Evolutionary conservation across 148 eudicot genomes (phyloP), one percentile per base, ranked within the genome.

Genomic region (Cornus suecica): DNA sequence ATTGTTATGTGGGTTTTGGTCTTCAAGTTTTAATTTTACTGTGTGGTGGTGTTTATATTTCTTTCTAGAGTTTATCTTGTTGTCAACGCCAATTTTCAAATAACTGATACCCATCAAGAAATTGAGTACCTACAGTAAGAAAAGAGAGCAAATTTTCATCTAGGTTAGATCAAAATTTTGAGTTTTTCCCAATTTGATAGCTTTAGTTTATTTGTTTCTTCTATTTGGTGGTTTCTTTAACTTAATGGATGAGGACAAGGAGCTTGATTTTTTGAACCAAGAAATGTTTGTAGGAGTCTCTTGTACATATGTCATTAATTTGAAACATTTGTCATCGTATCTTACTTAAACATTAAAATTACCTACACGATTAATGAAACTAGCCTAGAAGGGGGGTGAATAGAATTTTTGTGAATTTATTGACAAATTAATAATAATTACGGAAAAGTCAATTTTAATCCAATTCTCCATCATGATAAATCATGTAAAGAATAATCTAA

Each of bases 191-290:
- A 5, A 25, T 48, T 24, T n/a, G 4, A 24, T 65, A 25, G 68
- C 8, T 61, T 22, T 41, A 22, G 67, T 29, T 52, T 18, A n/a
- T n/a, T n/a, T n/a, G n/a, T 42, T 27, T 42, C 8, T 7, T 58
- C 18, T 30, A 8, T 30, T 72, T 56, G 42, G 51, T 61, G 20
- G 20, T 28, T 62, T 26, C 32, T 74, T 74, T 20, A 23, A 25
- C 26, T n/a, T 78, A 32, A 87, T 93, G 92, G 94, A 90, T n/a
- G n/a, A n/a, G 20, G 89, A 91, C 71, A 92, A 92, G 52, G 97
- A 95, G 79, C 84, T 93, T 74, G 94, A 91, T 34, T 91, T 90
- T 76, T 90, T 97, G 0, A 93, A 88, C 81, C 91, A 92, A 25
- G 92, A 89, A 58, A 65, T 92, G 78, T 78, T 92, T 14, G n/a